Base-by-base conservation (phyloP, 1,139 yeast species). In the Geotrichum klebahnii region DNA sequence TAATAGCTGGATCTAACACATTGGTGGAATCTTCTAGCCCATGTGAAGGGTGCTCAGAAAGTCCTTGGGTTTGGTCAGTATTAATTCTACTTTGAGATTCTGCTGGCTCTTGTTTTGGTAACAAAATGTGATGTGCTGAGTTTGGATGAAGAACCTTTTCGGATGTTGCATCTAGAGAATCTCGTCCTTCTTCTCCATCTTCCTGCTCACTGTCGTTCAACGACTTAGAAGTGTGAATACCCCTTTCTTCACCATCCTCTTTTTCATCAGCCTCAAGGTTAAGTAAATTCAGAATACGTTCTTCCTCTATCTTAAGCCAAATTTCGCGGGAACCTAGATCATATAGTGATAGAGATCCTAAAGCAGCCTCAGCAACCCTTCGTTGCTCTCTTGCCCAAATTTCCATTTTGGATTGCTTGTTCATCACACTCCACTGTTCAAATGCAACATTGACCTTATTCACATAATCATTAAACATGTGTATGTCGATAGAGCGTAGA, bases 321-420 rank as follows among this genome's bases (percentile, higher is more conserved):
- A 61, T 61, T 24, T 74, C 76, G 26, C 76, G 62, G 3, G 69
- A 60, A 0, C 71, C 71, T 52, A 75, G 59, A 44, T 75, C 77
- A 55, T 66, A 72, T 16, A 75, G 57, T 0, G 76, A 66, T 23
- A 72, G 57, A 3, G 61, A 54, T 1, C 73, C 73, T 10, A 76
- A 56, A 0, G 76, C 69, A 9, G 74, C 74, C 36, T 71, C 73
- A 1, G 76, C 75, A n/a, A 75, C 72, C 6, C 61, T 57, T 32
- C 77, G 59, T 53, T 70, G 67, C 52, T 74, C 79, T n/a, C 72
- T 55, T 1, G 55, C 55, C 79, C 79, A 75, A 32, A 72, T 64
- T 5, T 68, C 72, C 42, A 59, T 62, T 45, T 67, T 69, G 1
- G 63, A 61, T 5, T 59, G 60, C 22, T 65, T 67, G 17, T 69